phyloP scores from a whole-genome alignment of 805 yeast species.

The Naumovozyma dairenensis region DNA sequence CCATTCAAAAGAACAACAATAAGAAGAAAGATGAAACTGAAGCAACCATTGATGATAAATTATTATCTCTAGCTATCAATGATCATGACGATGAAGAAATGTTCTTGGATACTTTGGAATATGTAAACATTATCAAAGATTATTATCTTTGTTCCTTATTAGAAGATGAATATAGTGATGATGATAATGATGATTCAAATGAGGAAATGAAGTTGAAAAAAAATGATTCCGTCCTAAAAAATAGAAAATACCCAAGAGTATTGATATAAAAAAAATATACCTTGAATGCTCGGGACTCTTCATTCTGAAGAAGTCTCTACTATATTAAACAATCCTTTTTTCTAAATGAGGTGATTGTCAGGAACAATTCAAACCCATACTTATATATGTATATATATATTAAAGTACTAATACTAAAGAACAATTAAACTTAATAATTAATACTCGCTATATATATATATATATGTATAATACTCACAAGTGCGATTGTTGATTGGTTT shows the following conservation, averaged over 20 bases:
- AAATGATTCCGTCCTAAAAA: background rate
- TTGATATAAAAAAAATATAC: background rate
- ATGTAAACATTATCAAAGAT: constrained; percentile 21
- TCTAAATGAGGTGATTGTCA: too few relatives aligned
- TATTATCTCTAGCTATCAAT: constrained; percentile 3
- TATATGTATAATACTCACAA: too few relatives aligned
- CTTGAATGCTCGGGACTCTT: too few relatives aligned
- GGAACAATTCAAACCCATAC: too few relatives aligned
- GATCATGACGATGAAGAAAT: constrained; percentile 7
- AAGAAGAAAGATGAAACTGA: constrained; percentile 2
- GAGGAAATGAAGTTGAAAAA: background rate
- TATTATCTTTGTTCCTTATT: constrained; percentile 22
- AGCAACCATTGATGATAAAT: background rate
- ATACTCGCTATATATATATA: too few relatives aligned
- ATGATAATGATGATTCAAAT: constrained; percentile 4
- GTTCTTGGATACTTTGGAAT: constrained; percentile 10
- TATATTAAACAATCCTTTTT: too few relatives aligned
- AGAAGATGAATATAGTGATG: constrained; percentile 19
- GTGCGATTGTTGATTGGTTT: too few relatives aligned
- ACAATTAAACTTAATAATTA: too few relatives aligned
- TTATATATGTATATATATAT: too few relatives aligned
- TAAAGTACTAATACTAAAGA: too few relatives aligned
- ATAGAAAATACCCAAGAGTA: background rate
- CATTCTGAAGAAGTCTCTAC: too few relatives aligned
- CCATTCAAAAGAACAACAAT: constrained; percentile 15